Evolutionary conservation across 352 stramenopile genomes (phyloP).

Genomic region (Globisporangium perplexum): DNA sequence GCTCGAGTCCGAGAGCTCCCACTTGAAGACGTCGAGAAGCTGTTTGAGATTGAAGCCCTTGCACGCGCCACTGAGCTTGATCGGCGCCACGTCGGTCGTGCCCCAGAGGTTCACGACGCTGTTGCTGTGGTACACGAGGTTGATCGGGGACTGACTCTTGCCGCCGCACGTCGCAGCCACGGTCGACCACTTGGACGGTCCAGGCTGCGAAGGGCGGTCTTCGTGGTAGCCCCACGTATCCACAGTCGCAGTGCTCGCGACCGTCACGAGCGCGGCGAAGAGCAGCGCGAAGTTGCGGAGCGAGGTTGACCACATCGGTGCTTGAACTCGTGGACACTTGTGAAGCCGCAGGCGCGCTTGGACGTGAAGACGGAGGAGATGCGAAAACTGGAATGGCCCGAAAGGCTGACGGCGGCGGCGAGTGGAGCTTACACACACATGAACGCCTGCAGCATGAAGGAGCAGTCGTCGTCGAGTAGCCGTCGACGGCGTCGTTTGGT

Average conservation of each 20-base stretch:
- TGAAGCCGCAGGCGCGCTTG: too few species aligned
- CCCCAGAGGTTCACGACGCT: slow-evolving; percentile 39
- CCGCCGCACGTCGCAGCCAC: slow-evolving; percentile 28
- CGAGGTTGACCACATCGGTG: slow-evolving; percentile 1
- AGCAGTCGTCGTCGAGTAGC: too few species aligned
- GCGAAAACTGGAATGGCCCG: too few species aligned
- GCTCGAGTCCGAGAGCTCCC: slow-evolving; percentile 33
- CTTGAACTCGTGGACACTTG: too few species aligned
- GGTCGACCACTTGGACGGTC: slow-evolving; percentile 39
- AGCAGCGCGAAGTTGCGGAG: slow-evolving; percentile 17
- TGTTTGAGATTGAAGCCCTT: slow-evolving; percentile 49
- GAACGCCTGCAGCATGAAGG: too few species aligned
- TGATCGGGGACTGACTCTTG: slow-evolving; percentile 50
- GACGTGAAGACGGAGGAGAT: too few species aligned
- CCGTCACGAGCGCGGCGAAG: slow-evolving; percentile 13
- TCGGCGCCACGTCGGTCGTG: slow-evolving; percentile 25
- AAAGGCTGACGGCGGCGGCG: too few species aligned
- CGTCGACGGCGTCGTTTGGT: too few species aligned
- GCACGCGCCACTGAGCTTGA: slow-evolving; percentile 48
- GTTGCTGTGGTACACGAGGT: slow-evolving; percentile 32
- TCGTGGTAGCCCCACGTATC: slow-evolving; percentile 50
- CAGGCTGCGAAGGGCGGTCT: slow-evolving; percentile 21
- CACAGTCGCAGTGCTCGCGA: slow-evolving; percentile 9
- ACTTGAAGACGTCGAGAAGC: slow-evolving; percentile 61
- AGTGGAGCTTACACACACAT: too few species aligned